Evolutionary conservation across 1,139 yeast species (phyloP).

Genomic region (Yamadazyma siamensis): DNA sequence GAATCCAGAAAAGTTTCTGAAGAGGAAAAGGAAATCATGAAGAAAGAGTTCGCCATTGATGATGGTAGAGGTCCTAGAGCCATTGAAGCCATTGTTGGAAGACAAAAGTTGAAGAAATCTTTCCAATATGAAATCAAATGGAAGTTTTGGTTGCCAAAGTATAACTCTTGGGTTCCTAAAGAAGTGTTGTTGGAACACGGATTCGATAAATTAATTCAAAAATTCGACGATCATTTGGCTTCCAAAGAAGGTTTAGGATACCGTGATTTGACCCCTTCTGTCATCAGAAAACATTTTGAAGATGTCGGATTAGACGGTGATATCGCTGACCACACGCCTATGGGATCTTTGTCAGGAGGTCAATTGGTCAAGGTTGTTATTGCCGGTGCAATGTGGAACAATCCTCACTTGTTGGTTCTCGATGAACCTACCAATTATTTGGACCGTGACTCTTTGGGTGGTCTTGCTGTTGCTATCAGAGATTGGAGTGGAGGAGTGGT

Average conservation of each 20-base stretch:
- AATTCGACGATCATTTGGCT: conserved; percentile 97
- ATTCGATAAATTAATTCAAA: conserved; percentile 82
- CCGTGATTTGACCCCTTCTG: conserved; percentile 87
- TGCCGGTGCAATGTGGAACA: conserved; percentile 99
- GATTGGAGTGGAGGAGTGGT: conserved; percentile 99
- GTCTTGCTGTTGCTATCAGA: conserved; percentile 93
- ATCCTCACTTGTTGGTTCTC: conserved; percentile 94
- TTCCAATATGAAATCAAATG: conserved; percentile 97
- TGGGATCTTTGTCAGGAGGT: conserved; percentile 97
- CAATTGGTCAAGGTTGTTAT: conserved; percentile 97
- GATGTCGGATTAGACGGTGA: conserved; percentile 97
- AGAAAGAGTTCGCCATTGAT: conserved; percentile 69
- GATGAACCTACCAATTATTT: conserved; percentile 98
- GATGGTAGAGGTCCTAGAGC: conserved; percentile 90
- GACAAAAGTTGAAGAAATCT: conserved; percentile 93
- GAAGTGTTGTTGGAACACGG: conserved; percentile 79
- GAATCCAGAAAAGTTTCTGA: conserved; percentile 86
- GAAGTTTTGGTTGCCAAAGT: conserved; percentile 90
- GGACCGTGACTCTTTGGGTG: conserved; percentile 97
- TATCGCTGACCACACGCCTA: conserved; percentile 95
- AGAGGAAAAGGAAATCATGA: conserved; percentile 80
- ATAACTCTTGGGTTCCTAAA: conserved; percentile 89
- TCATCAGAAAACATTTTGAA: conserved; percentile 93
- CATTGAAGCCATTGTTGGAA: conserved; percentile 92
- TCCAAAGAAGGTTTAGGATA: conserved; percentile 98